Percentiles rank a stretch among this genome's conserved stretches.
These are phyloP conservation scores for Nothophoma quercina DNA, from an alignment of 2,329 filamentous ascomycete species.

Conservation along the genomic window DNA sequence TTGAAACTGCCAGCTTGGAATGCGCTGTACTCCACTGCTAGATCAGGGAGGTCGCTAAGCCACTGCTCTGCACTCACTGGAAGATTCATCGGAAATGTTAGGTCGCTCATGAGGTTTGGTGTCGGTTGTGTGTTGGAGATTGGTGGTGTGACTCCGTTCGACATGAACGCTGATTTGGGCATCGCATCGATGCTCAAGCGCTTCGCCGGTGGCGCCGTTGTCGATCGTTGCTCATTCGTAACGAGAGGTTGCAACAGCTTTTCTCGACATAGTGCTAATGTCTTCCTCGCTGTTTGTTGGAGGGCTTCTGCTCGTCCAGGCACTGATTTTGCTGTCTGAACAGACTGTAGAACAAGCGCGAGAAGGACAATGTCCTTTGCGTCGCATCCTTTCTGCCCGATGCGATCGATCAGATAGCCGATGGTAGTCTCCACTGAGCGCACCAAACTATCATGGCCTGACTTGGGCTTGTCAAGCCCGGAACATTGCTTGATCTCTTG, in stretches of 20 bases:
- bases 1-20: constrained; percentile 13
- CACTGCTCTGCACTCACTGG: constrained; percentile 19
- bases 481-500: constrained; percentile 34
- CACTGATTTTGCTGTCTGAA: constrained; percentile 13
- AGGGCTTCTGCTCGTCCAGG: constrained; percentile 3
- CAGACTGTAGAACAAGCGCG: constrained; percentile 25
- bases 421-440: constrained; percentile 23
- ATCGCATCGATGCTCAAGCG: constrained; percentile 5
- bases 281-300: constrained; percentile 12
- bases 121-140: constrained; percentile 5
- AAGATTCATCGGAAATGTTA: neutral
- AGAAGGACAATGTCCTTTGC: constrained; percentile 33
- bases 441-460: neutral
- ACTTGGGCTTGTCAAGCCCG: neutral
- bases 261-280: constrained; percentile 23
- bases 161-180: neutral
- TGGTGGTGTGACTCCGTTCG: constrained; percentile 3
- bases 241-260: constrained; percentile 19
- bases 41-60: constrained; percentile 22
- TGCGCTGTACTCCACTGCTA: constrained; percentile 18
- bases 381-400: constrained; percentile 28
- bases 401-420: constrained; percentile 18
- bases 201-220: constrained; percentile 1
- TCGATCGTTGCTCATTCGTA: constrained; percentile 1
- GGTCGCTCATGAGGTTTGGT: constrained; percentile 1